Conservation (phyloP, 129 eudicot species). For the Sambucus nigra region DNA sequence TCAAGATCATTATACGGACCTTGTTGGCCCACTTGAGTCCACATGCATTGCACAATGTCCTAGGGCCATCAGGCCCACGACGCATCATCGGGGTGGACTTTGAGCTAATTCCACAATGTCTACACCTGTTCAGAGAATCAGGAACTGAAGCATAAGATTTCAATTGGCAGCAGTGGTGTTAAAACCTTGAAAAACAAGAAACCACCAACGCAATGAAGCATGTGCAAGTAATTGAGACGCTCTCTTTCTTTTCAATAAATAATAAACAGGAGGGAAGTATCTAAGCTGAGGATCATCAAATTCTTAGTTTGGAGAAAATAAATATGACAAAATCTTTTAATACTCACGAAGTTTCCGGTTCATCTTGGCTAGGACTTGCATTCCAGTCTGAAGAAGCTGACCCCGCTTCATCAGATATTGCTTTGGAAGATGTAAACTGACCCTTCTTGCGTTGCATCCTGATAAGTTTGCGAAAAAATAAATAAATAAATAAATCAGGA, state of each 20-base stretch:
- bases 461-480: no score
- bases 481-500: no score
- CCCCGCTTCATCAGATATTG: conserved; percentile 46
- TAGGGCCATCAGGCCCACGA: no score
- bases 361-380: conserved; percentile 49
- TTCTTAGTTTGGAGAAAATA: background rate
- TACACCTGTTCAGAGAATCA: conserved; percentile 45
- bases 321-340: conserved; percentile 4
- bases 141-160: conserved; percentile 1
- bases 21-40: no score
- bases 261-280: background rate
- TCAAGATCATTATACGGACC: conserved; percentile 15
- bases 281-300: background rate
- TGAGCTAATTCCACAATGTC: no score
- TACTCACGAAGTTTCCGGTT: conserved; percentile 66
- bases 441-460: conserved; percentile 77
- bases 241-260: background rate
- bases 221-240: background rate
- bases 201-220: background rate
- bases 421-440: conserved; percentile 51
- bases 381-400: conserved; percentile 62
- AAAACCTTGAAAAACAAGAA: background rate
- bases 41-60: no score
- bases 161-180: background rate
- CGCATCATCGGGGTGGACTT: no score